These are phyloP conservation scores for Scopulariopsis brevicaulis DNA, from an alignment of 2,329 filamentous ascomycete species.

Conservation along the genomic window DNA sequence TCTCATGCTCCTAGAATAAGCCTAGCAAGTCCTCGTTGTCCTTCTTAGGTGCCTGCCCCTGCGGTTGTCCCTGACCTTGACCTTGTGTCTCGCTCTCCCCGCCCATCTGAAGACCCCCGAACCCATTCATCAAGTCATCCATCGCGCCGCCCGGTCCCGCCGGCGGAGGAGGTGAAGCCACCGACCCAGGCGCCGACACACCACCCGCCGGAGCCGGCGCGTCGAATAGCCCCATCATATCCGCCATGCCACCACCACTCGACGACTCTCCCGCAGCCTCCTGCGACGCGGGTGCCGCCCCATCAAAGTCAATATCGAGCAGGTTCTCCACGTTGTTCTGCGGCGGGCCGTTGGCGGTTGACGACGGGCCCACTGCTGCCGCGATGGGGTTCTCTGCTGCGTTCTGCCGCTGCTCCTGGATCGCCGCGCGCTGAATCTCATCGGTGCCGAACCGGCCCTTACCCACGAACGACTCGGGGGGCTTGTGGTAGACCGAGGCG, in stretches of 20 bases:
- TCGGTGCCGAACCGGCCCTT: slow-evolving; percentile 90
- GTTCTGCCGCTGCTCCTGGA: slow-evolving; percentile 91
- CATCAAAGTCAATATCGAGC: slow-evolving; percentile 93
- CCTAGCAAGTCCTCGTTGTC: slow-evolving; percentile 48
- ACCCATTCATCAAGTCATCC: slow-evolving; percentile 84
- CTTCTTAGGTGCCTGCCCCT: slow-evolving; percentile 34
- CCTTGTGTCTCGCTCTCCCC: slow-evolving; percentile 43
- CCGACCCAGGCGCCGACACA: slow-evolving; percentile 24
- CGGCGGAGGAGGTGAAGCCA: slow-evolving; percentile 9
- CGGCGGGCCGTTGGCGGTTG: slow-evolving; percentile 39
- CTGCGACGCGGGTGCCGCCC: slow-evolving; percentile 78
- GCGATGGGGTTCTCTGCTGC: slow-evolving; percentile 90
- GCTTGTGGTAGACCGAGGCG: slow-evolving; percentile 96
- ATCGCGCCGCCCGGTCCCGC: slow-evolving; percentile 34
- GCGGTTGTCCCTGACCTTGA: slow-evolving; percentile 11
- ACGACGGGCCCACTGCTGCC: slow-evolving; percentile 57
- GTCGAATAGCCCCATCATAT: slow-evolving; percentile 62
- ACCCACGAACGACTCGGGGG: slow-evolving; percentile 93
- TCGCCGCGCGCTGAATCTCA: slow-evolving; percentile 87
- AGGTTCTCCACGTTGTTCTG: slow-evolving; percentile 88
- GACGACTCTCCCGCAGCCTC: slow-evolving; percentile 42
- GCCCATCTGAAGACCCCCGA: slow-evolving; percentile 69
- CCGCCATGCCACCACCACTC: slow-evolving; percentile 39
- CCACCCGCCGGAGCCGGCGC: slow-evolving; percentile 39
- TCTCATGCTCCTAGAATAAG: slow-evolving; percentile 19